Evolutionary conservation across 2,329 filamentous ascomycete genomes (phyloP), one percentile per base, ranked within the genome.

Genomic region (Calonectria montana): DNA sequence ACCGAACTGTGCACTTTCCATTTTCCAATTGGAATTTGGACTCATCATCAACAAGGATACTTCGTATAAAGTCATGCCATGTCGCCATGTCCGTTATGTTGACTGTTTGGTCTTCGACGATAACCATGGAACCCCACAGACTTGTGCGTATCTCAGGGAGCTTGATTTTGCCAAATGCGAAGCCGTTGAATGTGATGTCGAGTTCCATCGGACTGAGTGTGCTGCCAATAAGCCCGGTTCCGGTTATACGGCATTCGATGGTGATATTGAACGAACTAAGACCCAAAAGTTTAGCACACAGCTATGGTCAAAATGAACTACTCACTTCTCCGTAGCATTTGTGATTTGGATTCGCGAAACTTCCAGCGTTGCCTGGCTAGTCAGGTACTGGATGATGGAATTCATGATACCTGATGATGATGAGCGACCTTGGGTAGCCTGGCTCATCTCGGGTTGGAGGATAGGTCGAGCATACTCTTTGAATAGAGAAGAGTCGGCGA

Each of bases 11-110:
- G 70, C 81, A 82, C 43, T 75, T 45, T 4, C 75, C 77, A 23
- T 80, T 81, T 43, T 81, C 75, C 31, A 84, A 75, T 16, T 76
- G 77, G 61, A 82, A 76, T 29, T 69, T 71, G 23, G 79, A 77
- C 13, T 80, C 71, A 9, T 81, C 73, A 57, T 81, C 71, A 59
- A 78, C 67, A 61, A 81, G 79, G 35, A 82, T 75, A 57, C 79
- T 79, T 27, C 76, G 79, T 66, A 83, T 72, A 64, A 82, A 82
- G n/a, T 77, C 74, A 53, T 73, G 76, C 57, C 79, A 84, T 27
- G 69, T 74, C 18, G 65, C 57, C 73, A 77, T 75, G 69, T 84
- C 74, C 23, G 74, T 61, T 55, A 84, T 81, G 27, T 74, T 61
- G 47, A 84, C 72, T 12, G 64, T 65, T 68, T 82, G 80, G 37